Base-by-base conservation (phyloP, 306 rosid species). In the Bauhinia variegata region DNA sequence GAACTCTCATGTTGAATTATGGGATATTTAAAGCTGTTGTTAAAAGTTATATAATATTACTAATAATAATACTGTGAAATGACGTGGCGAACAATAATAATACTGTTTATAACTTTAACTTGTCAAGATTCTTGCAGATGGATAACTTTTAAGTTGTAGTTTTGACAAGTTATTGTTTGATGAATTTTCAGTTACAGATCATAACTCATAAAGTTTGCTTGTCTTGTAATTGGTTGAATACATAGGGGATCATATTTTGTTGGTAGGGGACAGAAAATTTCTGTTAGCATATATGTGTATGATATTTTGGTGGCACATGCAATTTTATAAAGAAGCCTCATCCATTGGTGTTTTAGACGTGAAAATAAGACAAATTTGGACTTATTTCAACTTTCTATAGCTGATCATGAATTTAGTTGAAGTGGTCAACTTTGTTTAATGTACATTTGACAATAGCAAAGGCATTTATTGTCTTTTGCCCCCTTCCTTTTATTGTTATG, bases 1-100 rank as follows among this genome's bases (percentile, higher is more conserved):
- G 34, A 71, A 54, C 73, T 50, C 17, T 46, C 6, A 6, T 60
- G 15, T 7, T 15, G 42, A 54, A 36, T 49, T 41, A n/a, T 70
- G 11, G 6, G n/a, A n/a, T n/a, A n/a, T n/a, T n/a, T n/a, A n/a
- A n/a, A n/a, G n/a, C n/a, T n/a, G n/a, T n/a, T n/a, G n/a, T n/a
- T n/a, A n/a, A n/a, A n/a, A n/a, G n/a, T n/a, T n/a, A n/a, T n/a
- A n/a, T n/a, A n/a, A n/a, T n/a, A n/a, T n/a, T n/a, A n/a, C n/a
- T n/a, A n/a, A n/a, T n/a, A n/a, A n/a, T n/a, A n/a, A n/a, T n/a
- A n/a, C n/a, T n/a, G n/a, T n/a, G n/a, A n/a, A n/a, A n/a, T n/a
- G n/a, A n/a, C n/a, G n/a, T n/a, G n/a, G n/a, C n/a, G n/a, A n/a
- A n/a, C n/a, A n/a, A n/a, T n/a, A 23, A 23, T 23, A 23, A 23